Conservation (phyloP, 108 stramenopile genomes). For the Parmales sp. region DNA sequence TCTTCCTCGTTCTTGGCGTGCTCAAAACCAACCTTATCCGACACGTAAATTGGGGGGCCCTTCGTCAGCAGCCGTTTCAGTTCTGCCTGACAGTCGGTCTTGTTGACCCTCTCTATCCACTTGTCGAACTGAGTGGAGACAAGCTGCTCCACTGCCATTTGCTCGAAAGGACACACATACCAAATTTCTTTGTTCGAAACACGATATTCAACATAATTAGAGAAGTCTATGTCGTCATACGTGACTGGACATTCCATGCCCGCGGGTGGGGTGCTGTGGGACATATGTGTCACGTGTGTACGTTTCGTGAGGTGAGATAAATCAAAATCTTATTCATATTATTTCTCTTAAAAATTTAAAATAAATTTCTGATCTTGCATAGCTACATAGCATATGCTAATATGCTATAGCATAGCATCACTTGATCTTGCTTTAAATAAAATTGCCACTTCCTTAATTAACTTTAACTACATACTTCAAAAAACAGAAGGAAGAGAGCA, state of each 20-base stretch:
- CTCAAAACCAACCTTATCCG: conserved; percentile 54
- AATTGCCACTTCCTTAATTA: no score
- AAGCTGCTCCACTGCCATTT: conserved; percentile 42
- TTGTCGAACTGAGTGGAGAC: conserved; percentile 39
- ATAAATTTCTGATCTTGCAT: no score
- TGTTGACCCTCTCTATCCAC: conserved; percentile 46
- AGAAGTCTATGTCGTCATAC: conserved; percentile 60
- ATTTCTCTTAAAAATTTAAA: no score
- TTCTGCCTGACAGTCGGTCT: conserved; percentile 69
- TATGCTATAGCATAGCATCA: no score
- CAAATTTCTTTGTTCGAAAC: conserved; percentile 45
- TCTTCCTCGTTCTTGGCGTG: conserved; percentile 50
- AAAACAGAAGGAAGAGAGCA: no score
- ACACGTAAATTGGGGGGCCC: conserved; percentile 65
- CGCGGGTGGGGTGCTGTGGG: conserved; percentile 46
- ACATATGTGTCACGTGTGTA: neutral
- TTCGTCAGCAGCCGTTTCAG: conserved; percentile 46
- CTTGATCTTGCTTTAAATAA: no score
- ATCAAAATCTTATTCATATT: no score
- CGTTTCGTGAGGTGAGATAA: no score
- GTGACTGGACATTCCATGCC: conserved; percentile 56
- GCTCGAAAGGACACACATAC: conserved; percentile 52
- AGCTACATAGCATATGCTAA: no score
- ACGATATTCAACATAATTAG: conserved; percentile 49
- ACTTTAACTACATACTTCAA: no score